These are phyloP conservation scores for Macroventuria anomochaeta DNA, from an alignment of 2,329 filamentous ascomycete species.

Conservation along the genomic window DNA sequence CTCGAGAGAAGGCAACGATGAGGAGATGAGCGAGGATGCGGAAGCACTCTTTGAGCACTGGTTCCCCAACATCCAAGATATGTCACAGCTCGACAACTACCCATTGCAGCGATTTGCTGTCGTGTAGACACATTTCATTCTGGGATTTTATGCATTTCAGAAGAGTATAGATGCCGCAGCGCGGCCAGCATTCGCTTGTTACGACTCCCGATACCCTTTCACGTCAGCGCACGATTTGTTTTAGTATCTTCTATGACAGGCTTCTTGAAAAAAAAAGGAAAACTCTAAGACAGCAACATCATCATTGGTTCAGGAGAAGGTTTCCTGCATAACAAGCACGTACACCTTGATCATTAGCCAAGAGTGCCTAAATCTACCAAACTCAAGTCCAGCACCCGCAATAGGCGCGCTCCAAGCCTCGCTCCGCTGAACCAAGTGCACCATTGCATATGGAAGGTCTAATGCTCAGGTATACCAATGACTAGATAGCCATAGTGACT, in stretches of 20 bases:
- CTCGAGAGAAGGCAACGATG: constrained; percentile 29
- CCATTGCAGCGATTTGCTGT: constrained; percentile 41
- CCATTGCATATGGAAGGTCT: neutral
- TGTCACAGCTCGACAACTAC: constrained; percentile 43
- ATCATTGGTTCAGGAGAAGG: neutral
- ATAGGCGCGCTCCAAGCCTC: neutral
- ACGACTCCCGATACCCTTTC: constrained; percentile 15
- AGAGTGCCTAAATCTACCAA: neutral
- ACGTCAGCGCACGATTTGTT: neutral
- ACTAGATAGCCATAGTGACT: neutral
- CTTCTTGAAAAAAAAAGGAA: neutral
- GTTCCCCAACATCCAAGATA: constrained; percentile 47
- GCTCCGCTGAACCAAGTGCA: neutral
- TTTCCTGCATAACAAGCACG: neutral
- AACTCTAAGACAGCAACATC: neutral
- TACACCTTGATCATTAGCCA: neutral
- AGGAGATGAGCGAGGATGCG: constrained; percentile 45
- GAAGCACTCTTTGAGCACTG: constrained; percentile 45
- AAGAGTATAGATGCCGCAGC: constrained; percentile 3
- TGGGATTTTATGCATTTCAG: neutral
- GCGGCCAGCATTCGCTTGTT: constrained; percentile 11
- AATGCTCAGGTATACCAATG: neutral
- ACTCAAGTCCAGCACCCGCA: neutral
- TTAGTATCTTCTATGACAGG: neutral
- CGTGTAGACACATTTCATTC: constrained; percentile 18